phyloP scores from a whole-genome alignment of 495 filamentous ascomycete species.

The Lentithecium fluviatile region DNA sequence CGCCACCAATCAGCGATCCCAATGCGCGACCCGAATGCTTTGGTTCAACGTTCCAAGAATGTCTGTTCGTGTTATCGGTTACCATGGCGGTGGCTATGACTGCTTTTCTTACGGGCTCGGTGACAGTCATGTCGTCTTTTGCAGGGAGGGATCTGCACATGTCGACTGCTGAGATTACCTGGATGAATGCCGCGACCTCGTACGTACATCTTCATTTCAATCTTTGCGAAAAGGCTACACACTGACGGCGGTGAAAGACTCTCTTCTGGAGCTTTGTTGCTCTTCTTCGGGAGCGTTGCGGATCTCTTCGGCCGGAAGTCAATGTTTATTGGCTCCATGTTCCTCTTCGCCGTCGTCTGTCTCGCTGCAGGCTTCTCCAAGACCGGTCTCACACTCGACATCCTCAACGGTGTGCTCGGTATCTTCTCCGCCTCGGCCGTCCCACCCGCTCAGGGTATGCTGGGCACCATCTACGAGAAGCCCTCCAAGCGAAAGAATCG shows the following conservation, averaged over 20 bases:
- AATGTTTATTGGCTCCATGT: conserved; percentile 66
- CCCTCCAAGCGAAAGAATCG: conserved; percentile 65
- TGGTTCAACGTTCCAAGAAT: conserved; percentile 61
- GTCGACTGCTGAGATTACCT: conserved; percentile 68
- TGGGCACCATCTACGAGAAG: conserved; percentile 62
- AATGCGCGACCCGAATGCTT: conserved; percentile 57
- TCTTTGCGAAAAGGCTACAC: neutral
- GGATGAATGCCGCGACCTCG: conserved; percentile 62
- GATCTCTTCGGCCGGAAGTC: conserved; percentile 71
- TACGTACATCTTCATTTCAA: conserved; percentile 41
- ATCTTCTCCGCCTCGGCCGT: conserved; percentile 62
- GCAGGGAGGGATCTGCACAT: conserved; percentile 63
- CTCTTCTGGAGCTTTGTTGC: conserved; percentile 67
- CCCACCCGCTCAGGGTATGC: conserved; percentile 64
- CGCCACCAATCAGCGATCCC: conserved; percentile 24
- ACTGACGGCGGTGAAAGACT: conserved; percentile 46
- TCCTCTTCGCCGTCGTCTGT: conserved; percentile 59
- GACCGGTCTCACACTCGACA: conserved; percentile 61
- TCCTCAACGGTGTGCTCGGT: conserved; percentile 64
- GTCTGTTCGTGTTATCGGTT: conserved; percentile 64
- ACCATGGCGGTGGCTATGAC: conserved; percentile 68
- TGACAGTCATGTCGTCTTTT: conserved; percentile 61
- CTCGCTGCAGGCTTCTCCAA: conserved; percentile 62
- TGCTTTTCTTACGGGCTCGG: conserved; percentile 59
- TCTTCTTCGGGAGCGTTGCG: conserved; percentile 70